Conservation (phyloP, 2,329 filamentous ascomycete species). For the Tolypocladium tropicale region DNA sequence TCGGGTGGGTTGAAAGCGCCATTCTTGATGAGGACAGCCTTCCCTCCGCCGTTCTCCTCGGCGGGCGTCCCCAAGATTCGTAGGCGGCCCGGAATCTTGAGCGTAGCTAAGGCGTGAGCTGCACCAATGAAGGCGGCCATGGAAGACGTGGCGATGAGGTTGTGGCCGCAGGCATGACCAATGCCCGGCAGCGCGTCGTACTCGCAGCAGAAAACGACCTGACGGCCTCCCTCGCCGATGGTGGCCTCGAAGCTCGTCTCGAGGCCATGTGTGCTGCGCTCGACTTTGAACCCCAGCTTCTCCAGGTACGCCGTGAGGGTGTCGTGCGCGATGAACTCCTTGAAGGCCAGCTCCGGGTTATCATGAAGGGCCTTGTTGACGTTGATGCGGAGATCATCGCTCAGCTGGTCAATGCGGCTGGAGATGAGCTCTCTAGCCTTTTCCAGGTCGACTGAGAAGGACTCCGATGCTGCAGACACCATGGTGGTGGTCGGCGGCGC, state of each 20-base stretch:
- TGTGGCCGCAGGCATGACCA: conserved; percentile 36
- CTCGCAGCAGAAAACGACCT: conserved; percentile 32
- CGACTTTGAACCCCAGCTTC: conserved; percentile 33
- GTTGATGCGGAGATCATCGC: conserved; percentile 4
- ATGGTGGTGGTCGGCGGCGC: neutral
- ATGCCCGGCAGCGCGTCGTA: conserved; percentile 37
- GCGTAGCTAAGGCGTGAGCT: conserved; percentile 19
- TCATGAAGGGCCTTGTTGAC: conserved; percentile 20
- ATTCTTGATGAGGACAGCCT: conserved; percentile 17
- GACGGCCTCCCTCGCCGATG: conserved; percentile 28
- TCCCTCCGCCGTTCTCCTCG: conserved; percentile 32
- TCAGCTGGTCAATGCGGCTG: conserved; percentile 9
- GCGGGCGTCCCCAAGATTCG: conserved; percentile 32
- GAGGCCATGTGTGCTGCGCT: conserved; percentile 37
- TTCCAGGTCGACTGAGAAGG: conserved; percentile 5
- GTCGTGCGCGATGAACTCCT: conserved; percentile 41
- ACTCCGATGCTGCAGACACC: neutral
- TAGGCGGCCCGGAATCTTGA: conserved; percentile 21
- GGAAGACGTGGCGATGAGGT: conserved; percentile 31
- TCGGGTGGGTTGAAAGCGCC: conserved; percentile 15
- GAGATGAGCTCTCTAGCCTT: conserved; percentile 10
- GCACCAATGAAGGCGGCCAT: conserved; percentile 29
- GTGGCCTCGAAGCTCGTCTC: conserved; percentile 40
- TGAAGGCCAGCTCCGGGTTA: conserved; percentile 40
- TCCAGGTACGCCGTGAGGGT: conserved; percentile 34